Evolutionary conservation across 169 alveolate species (phyloP), one percentile per base, ranked within the genome.

Genomic region (Cryptosporidium viatorum): DNA sequence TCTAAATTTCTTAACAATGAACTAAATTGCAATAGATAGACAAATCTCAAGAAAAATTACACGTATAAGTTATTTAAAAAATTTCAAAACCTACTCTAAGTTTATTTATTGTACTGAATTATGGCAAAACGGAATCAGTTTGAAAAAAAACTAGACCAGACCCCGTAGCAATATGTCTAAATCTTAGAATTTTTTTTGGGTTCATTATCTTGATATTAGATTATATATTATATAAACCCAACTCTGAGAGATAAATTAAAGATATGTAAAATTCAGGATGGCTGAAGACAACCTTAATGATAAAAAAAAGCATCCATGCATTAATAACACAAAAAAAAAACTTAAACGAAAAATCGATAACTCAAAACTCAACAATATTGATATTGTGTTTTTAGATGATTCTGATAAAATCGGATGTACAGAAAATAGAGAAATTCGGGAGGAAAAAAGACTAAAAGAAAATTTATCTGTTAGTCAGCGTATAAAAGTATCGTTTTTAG

Each of bases 381-480:
- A 37, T 35, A 37, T 62, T 80, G 48, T 59, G n/a, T 39, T 26
- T 65, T 52, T 62, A 21, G 75, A 80, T 29, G 89, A 80, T 31
- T 39, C 80, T 16, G 89, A 80, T 26, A 59, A 59, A 9, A 35
- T 26, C 12, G 75, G 71, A 41, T 31, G 69, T 7, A 60, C 1
- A 14, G 75, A 80, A 62, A 48, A 29, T 60, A 43, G 1, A 14
- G 89, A 80, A 48, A 43, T 21, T 52, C 16, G 14, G 16, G 86
- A 73, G n/a, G 62, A 80, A 33, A 80, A 26, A 29, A 31, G 9
- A 9, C 12, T 0, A 14, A 62, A 18, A 62, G 29, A 14, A 33
- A 31, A 23, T 26, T 80, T 80, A 23, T 43, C 89, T 33, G 75
- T 62, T 43, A 41, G 23, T 16, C 89, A 80, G 45, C 59, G 89